Conservation (phyloP, 495 filamentous ascomycete species). For the Alectoria sarmentosa region DNA sequence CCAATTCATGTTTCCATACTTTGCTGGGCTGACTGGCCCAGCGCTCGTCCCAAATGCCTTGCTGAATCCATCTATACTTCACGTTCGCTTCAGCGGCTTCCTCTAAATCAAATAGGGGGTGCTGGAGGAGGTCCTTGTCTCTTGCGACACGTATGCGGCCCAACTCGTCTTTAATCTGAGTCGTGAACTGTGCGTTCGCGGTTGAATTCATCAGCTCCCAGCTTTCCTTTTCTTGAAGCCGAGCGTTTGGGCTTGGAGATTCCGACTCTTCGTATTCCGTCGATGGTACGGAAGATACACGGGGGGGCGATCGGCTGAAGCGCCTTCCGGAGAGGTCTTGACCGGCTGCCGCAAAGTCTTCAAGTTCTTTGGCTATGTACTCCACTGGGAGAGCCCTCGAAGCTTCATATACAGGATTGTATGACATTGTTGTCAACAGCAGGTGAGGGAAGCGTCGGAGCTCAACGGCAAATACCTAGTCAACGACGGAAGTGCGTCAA, state of each 20-base stretch:
- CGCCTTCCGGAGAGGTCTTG: not conserved
- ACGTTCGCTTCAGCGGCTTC: not conserved
- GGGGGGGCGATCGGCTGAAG: not conserved
- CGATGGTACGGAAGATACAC: not conserved
- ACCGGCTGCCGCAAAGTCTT: not conserved
- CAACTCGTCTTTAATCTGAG: not conserved
- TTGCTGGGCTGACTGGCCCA: not conserved
- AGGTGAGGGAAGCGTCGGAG: too few relatives aligned
- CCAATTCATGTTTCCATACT: not conserved
- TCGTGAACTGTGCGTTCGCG: not conserved
- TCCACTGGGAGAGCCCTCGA: not conserved
- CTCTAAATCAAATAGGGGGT: not conserved
- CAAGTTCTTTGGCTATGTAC: not conserved
- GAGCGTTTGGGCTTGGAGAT: not conserved
- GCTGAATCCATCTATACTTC: not conserved
- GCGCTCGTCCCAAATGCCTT: not conserved
- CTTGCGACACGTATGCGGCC: not conserved
- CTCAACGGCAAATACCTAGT: too few relatives aligned
- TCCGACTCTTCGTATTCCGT: not conserved
- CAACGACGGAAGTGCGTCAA: too few relatives aligned
- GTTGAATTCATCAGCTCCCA: not conserved
- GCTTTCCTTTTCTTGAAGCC: not conserved
- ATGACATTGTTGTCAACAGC: not conserved
- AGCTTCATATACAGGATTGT: not conserved
- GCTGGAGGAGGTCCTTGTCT: not conserved